Evolutionary conservation across 371 early-diverging fungal species (phyloP), one percentile per base, ranked within the genome.

Genomic region (Coemansia sp.): DNA sequence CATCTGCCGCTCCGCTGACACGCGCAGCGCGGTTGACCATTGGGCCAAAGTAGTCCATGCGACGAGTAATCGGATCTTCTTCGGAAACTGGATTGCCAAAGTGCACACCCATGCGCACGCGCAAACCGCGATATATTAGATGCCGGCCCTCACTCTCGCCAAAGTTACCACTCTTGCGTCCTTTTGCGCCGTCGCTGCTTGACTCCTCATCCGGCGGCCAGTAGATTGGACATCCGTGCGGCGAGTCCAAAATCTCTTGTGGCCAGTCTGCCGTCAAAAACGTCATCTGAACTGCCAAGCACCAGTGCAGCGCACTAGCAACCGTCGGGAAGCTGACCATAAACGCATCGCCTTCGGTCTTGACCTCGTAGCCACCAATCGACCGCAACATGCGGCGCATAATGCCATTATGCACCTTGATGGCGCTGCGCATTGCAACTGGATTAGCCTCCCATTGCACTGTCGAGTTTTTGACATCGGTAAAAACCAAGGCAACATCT

Each of bases 31-130:
- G 86, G 74, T 94, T 96, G 21, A 95, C 96, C 83, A 94, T 90
- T 2, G 94, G 94, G 0, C 97, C 97, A 85, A 94, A 95, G 75
- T 96, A 97, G 81, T 96, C 97, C 95, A 97, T 95, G 46, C 96
- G 89, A 24, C 89, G 85, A 15, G 95, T 95, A 49, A 93, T 86
- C 0, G 94, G 94, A 69, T 95, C 95, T 19, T 88, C 88, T 67
- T 97, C 96, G 59, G 91, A 92, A 4, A 95, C 90, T 2, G 96
- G 95, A 3, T 84, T 83, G 46, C 98, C 98, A 83, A 91, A 90
- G 76, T 96, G 96, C 68, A 97, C 89, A 26, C 98, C 98, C 94
- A 97, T 96, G 40, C 98, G 89, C 9, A 97, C 93, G 6, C 92
- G 90, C 21, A 96, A 76, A 2, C 98, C 98, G 11, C 89, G 85